Conservation (phyloP, 768 basidiomycete species). For the Xerocomellus amylosporus region DNA sequence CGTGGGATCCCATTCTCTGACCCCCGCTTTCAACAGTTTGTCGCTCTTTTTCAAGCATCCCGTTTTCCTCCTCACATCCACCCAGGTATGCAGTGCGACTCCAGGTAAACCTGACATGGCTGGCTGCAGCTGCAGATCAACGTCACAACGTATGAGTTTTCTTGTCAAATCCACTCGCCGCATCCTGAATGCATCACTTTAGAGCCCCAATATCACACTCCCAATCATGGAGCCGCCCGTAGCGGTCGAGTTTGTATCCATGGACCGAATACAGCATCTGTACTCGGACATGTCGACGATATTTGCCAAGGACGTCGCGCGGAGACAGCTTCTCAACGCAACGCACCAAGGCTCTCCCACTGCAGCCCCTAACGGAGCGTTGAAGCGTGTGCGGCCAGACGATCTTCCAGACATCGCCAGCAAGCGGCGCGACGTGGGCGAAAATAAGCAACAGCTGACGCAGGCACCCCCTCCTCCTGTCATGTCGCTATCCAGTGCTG, state of each 20-base stretch:
- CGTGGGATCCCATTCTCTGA: constrained; percentile 49
- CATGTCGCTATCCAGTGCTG: constrained; percentile 15
- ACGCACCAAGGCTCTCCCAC: constrained; percentile 27
- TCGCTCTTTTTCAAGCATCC: constrained; percentile 12
- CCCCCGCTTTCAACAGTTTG: constrained; percentile 56
- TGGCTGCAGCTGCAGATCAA: constrained; percentile 66
- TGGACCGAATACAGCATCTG: constrained; percentile 61
- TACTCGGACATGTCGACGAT: constrained; percentile 58
- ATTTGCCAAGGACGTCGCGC: constrained; percentile 62
- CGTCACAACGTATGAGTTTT: constrained; percentile 45
- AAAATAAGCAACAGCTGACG: constrained; percentile 47
- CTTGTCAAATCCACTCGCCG: background rate
- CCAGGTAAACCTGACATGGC: constrained; percentile 69
- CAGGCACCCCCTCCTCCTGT: constrained; percentile 35
- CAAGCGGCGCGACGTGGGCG: constrained; percentile 72
- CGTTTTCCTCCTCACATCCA: constrained; percentile 12
- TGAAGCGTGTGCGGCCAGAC: constrained; percentile 64
- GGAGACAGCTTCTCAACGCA: constrained; percentile 37
- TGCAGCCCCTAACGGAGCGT: constrained; percentile 26
- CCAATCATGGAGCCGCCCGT: constrained; percentile 59
- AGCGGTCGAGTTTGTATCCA: constrained; percentile 48
- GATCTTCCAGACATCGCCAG: constrained; percentile 45
- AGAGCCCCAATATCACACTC: constrained; percentile 40
- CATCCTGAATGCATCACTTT: constrained; percentile 1
- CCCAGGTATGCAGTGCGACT: constrained; percentile 58